Percentiles rank a stretch among this genome's conserved stretches.
Evolutionary conservation across 352 stramenopile genomes (phyloP).

Genomic region (Pythium aphanidermatum): DNA sequence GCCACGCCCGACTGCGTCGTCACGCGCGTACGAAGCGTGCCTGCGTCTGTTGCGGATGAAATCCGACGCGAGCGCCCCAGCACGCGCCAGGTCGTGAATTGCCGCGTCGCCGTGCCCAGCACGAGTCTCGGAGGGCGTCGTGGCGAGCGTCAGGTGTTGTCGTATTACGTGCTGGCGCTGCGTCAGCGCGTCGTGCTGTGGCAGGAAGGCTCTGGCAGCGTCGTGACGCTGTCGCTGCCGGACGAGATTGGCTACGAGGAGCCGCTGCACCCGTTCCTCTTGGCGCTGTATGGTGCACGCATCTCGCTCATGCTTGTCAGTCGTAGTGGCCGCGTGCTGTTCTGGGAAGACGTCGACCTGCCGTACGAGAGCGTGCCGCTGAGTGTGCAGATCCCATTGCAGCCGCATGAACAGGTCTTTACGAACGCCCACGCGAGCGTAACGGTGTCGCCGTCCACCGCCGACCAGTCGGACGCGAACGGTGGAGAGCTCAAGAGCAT

Average conservation of each 20-base stretch:
- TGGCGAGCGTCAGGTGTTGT: slow-evolving; percentile 41
- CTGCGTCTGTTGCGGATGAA: slow-evolving; percentile 36
- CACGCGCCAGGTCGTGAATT: slow-evolving; percentile 12
- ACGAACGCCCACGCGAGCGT: slow-evolving; percentile 37
- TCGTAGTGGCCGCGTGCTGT: slow-evolving; percentile 59
- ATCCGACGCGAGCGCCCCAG: slow-evolving; percentile 34
- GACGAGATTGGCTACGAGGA: slow-evolving; percentile 48
- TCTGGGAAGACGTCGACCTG: slow-evolving; percentile 78
- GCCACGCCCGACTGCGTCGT: slow-evolving; percentile 54
- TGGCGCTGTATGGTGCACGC: slow-evolving; percentile 52
- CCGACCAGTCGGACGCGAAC: no score
- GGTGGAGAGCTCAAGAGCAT: slow-evolving; percentile 47
- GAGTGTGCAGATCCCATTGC: slow-evolving; percentile 72
- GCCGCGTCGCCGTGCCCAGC: slow-evolving; percentile 18
- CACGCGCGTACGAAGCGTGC: slow-evolving; percentile 34
- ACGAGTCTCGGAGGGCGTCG: slow-evolving; percentile 1
- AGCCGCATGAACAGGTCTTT: slow-evolving; percentile 36
- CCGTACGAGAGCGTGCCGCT: slow-evolving; percentile 72
- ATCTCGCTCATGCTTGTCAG: slow-evolving; percentile 67
- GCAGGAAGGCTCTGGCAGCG: slow-evolving; percentile 35
- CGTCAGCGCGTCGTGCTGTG: slow-evolving; percentile 61
- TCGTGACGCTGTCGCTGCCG: slow-evolving; percentile 45
- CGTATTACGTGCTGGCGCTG: slow-evolving; percentile 52
- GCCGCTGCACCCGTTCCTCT: slow-evolving; percentile 54
- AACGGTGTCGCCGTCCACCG: slow-evolving; percentile 10